A percentile compares a stretch with the other conserved stretches of the same genome.
Conservation (phyloP, 345 rosid genomes). For the Arabidopsis arenosa region DNA sequence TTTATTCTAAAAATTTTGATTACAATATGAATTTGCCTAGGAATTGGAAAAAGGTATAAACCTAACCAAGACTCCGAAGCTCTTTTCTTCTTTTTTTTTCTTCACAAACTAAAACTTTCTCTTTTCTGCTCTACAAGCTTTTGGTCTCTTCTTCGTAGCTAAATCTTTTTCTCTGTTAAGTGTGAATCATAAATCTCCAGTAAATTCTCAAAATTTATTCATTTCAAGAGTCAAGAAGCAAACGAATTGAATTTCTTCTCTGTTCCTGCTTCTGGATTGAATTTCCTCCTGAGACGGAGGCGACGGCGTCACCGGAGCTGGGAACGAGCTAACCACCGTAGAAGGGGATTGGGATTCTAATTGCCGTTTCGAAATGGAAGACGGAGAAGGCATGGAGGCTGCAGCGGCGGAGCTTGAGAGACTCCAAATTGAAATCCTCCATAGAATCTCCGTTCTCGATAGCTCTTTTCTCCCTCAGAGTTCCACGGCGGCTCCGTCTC, state of each 20-base stretch:
- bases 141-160: no score
- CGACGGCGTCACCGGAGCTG: conserved; percentile 61
- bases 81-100: no score
- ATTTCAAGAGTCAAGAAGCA: no score
- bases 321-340: conserved; percentile 39
- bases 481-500: conserved; percentile 24
- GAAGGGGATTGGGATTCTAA: conserved; percentile 42
- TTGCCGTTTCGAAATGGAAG: conserved; percentile 16
- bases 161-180: no score
- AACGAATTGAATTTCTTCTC: conserved; percentile 91
- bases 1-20: no score
- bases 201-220: no score
- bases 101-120: no score
- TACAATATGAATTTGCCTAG: no score
- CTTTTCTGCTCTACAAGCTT: no score
- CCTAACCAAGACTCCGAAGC: no score
- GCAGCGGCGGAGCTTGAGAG: conserved; percentile 64
- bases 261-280: conserved; percentile 62
- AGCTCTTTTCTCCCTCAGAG: conserved; percentile 42
- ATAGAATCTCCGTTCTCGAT: conserved; percentile 61
- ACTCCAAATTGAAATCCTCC: conserved; percentile 58
- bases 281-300: conserved; percentile 76
- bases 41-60: no score
- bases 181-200: no score
- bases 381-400: conserved; percentile 50